Percentiles rank a stretch among this genome's conserved stretches.
Conservation (phyloP, 2,329 filamentous ascomycete species). For the Emericellopsis cladophorae region DNA sequence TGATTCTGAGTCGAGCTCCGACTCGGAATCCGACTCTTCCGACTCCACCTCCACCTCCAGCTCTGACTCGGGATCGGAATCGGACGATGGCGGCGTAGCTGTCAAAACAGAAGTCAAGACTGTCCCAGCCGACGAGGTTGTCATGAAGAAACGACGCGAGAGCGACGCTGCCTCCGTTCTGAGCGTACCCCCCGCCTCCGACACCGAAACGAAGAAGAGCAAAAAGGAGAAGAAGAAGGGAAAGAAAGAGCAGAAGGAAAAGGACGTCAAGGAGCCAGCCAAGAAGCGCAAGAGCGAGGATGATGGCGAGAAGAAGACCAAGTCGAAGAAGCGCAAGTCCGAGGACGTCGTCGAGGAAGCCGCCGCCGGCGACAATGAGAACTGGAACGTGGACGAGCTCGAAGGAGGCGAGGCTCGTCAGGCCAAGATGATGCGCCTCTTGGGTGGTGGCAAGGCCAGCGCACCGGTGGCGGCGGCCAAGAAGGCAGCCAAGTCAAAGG, state of each 20-base stretch:
- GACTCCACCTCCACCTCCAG: not conserved
- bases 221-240: slow-evolving; percentile 6
- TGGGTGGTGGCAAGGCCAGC: slow-evolving; percentile 37
- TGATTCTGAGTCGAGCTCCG: slow-evolving; percentile 4
- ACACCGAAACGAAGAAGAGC: slow-evolving; percentile 5
- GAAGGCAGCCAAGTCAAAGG: slow-evolving; percentile 11
- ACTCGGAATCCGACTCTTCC: slow-evolving; percentile 10
- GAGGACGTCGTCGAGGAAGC: slow-evolving; percentile 6
- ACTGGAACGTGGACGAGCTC: slow-evolving; percentile 40
- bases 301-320: slow-evolving; percentile 10
- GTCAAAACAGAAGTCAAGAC: not conserved
- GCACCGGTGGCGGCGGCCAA: slow-evolving; percentile 6
- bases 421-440: slow-evolving; percentile 42
- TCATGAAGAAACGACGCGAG: slow-evolving; percentile 16
- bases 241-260: slow-evolving; percentile 8
- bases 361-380: slow-evolving; percentile 17
- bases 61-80: slow-evolving; percentile 2
- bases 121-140: slow-evolving; percentile 15
- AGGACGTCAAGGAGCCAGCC: slow-evolving; percentile 7
- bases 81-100: not conserved
- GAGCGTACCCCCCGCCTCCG: slow-evolving; percentile 8
- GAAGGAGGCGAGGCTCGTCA: slow-evolving; percentile 37
- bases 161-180: slow-evolving; percentile 14
- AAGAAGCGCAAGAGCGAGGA: slow-evolving; percentile 21
- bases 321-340: slow-evolving; percentile 10